A percentile compares a stretch with the other conserved stretches of the same genome.
Evolutionary conservation across 1,139 yeast genomes (phyloP).

Genomic region (Nakaseomyces nivariensis): DNA sequence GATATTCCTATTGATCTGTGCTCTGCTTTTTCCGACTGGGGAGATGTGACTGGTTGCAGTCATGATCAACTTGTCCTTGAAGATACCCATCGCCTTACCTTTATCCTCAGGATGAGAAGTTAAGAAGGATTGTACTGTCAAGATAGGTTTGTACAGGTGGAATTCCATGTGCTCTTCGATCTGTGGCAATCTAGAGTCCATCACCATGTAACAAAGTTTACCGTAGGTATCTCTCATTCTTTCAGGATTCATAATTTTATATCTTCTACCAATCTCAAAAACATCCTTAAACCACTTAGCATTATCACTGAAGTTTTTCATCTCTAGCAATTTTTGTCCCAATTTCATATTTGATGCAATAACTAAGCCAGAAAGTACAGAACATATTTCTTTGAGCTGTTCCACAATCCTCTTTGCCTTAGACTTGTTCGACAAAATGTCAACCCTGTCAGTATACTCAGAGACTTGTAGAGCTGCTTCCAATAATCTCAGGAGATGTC

Average conservation of each 20-base stretch:
- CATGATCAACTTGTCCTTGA: slow-evolving; percentile 46
- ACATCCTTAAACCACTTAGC: slow-evolving; percentile 58
- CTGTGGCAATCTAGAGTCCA: slow-evolving; percentile 68
- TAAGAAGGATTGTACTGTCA: slow-evolving; percentile 46
- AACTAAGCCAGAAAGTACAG: slow-evolving; percentile 61
- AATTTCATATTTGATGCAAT: slow-evolving; percentile 61
- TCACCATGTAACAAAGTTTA: slow-evolving; percentile 65
- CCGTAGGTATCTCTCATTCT: slow-evolving; percentile 67
- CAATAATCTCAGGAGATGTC: slow-evolving; percentile 49
- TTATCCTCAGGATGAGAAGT: slow-evolving; percentile 31
- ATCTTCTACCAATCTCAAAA: slow-evolving; percentile 67
- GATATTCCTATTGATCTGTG: slow-evolving; percentile 45
- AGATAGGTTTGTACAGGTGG: slow-evolving; percentile 58
- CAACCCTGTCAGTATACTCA: slow-evolving; percentile 67
- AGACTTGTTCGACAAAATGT: slow-evolving; percentile 50
- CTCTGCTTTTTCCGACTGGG: slow-evolving; percentile 45
- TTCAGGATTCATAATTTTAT: slow-evolving; percentile 73
- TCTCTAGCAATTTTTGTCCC: slow-evolving; percentile 51
- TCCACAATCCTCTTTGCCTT: slow-evolving; percentile 57
- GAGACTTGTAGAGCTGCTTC: slow-evolving; percentile 68
- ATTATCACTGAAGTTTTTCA: slow-evolving; percentile 54
- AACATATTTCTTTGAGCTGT: slow-evolving; percentile 62
- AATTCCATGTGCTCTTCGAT: slow-evolving; percentile 59
- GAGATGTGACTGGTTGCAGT: slow-evolving; percentile 57
- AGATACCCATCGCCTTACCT: slow-evolving; percentile 34